Percentiles rank a stretch among this genome's conserved stretches.
phyloP scores from a whole-genome alignment of 2,329 filamentous ascomycete genomes.

The Fusarium floridanum region DNA sequence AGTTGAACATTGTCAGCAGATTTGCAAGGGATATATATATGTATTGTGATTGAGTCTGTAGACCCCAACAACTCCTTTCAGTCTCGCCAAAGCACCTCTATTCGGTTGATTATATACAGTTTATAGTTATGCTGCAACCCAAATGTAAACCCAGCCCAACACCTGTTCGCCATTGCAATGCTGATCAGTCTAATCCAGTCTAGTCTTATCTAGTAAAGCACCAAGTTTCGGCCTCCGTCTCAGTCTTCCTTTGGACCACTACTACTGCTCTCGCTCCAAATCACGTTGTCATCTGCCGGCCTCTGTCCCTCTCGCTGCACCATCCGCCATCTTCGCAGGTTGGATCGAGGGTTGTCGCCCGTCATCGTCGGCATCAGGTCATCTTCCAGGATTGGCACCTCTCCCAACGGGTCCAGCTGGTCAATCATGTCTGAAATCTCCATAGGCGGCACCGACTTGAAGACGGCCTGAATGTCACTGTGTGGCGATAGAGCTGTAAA shows the following conservation, averaged over 20 bases:
- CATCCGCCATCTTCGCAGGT: conserved; percentile 38
- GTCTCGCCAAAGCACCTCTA: background rate
- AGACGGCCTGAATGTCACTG: conserved; percentile 71
- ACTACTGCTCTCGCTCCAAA: conserved; percentile 25
- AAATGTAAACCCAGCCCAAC: background rate
- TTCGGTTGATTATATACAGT: background rate
- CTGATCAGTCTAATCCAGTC: background rate
- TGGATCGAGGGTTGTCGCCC: conserved; percentile 44
- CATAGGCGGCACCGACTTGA: conserved; percentile 69
- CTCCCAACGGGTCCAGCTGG: conserved; percentile 50
- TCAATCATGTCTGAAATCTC: conserved; percentile 51
- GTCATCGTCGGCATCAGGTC: conserved; percentile 48
- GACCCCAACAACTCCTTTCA: background rate
- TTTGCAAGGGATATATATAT: background rate
- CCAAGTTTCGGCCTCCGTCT: background rate
- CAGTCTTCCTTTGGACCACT: conserved; percentile 23
- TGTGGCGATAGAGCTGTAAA: conserved; percentile 68
- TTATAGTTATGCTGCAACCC: conserved; percentile 1
- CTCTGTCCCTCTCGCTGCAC: conserved; percentile 35
- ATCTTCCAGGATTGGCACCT: conserved; percentile 51
- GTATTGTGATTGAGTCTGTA: background rate
- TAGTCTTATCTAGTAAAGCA: background rate
- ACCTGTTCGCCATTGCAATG: conserved; percentile 35
- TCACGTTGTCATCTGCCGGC: conserved; percentile 21
- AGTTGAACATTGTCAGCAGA: background rate